Percentiles rank a stretch among this genome's conserved stretches.
Conservation (phyloP, 345 rosid species). For the Punica granatum region DNA sequence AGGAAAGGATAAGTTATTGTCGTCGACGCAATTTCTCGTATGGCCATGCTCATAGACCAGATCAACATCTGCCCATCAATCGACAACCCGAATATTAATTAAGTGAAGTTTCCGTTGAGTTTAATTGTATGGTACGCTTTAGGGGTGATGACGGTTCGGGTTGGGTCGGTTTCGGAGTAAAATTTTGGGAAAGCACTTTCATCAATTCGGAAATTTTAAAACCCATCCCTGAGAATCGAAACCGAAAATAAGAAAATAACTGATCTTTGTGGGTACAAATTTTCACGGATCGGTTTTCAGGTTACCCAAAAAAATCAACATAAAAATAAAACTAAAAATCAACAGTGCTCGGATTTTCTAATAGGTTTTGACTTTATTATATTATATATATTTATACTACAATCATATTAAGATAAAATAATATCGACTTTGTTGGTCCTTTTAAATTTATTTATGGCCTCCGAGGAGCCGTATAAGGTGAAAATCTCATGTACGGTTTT, state of each 20-base stretch:
- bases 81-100: background rate
- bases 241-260: too few species aligned
- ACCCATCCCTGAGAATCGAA: too few species aligned
- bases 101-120: background rate
- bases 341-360: background rate
- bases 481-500: conserved; percentile 3
- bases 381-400: background rate
- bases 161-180: too few species aligned
- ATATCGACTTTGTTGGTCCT: background rate
- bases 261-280: too few species aligned
- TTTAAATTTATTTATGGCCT: background rate
- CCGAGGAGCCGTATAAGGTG: too few species aligned
- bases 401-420: background rate
- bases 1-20: background rate
- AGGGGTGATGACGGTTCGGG: too few species aligned
- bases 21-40: background rate
- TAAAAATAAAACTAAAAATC: too few species aligned
- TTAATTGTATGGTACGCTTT: background rate
- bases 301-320: too few species aligned
- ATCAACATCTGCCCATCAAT: background rate
- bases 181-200: too few species aligned
- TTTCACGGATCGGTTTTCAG: too few species aligned
- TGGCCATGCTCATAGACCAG: background rate
- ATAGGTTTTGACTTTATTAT: conserved; percentile 3
- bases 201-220: too few species aligned